Evolutionary conservation across 2,329 filamentous ascomycete genomes (phyloP), one percentile per base, ranked within the genome.

Genomic region (Magnaporthiopsis rhizophila): DNA sequence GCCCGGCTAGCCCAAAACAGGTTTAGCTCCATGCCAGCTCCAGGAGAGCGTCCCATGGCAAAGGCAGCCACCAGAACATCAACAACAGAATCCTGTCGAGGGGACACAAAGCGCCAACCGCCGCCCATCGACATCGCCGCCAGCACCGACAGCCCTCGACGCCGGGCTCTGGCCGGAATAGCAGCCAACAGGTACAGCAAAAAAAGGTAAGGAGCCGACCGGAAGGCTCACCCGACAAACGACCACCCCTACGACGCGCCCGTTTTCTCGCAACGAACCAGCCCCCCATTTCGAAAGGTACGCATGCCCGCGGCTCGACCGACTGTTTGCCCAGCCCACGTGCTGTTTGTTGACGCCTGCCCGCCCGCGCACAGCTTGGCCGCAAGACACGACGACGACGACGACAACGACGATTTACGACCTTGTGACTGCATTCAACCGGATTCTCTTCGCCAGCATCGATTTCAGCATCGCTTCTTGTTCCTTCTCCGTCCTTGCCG

Each of bases 1-100:
- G 68, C 69, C 45, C 28, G 62, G 24, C 59, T 63, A 21, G 26
- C 11, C 67, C 66, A 3, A 63, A 67, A 50, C 12, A 3, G 66
- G 68, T 2, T 58, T 70, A 70, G 69, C 59, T 61, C 62, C 45
- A 66, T 69, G 68, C 66, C 67, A 65, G 53, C 68, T 64, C 67
- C 65, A 66, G 68, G 68, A 66, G 68, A 59, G 32, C 38, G 24
- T 30, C 26, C 61, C 59, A 65, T 63, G 61, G 50, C 57, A 64
- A 66, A 64, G 30, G 59, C 57, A 61, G 61, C 62, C 62, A 62
- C 57, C 59, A n/a, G 63, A 62, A 58, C 62, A 60, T 62, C 65
- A 57, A 65, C 65, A 62, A 61, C 58, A 58, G 58, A 59, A 63
- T 61, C 38, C 61, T 38, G 36, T 18, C 36, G 12, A 9, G 28